phyloP scores from a whole-genome alignment of 805 yeast species.

The Zygotorulaspora chibaensis region DNA sequence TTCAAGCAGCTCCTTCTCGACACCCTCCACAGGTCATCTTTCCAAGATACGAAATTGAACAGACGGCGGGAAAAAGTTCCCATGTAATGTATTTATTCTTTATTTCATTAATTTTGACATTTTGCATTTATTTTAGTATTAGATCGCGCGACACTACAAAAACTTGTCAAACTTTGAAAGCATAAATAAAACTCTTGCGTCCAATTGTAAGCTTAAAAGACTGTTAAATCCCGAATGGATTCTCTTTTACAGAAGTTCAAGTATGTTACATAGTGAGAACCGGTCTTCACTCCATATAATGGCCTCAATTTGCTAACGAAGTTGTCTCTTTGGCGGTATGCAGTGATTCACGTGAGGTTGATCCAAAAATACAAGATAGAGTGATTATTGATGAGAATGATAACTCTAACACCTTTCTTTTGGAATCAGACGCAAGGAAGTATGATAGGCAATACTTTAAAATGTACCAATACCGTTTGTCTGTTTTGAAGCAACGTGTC shows the following conservation, averaged over 20 bases:
- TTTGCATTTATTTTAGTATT: neutral
- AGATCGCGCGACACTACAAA: neutral
- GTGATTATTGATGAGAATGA: slow-evolving; percentile 15
- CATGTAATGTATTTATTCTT: neutral
- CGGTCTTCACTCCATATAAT: no score
- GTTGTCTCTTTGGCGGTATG: neutral
- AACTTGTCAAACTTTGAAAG: neutral
- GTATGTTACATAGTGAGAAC: slow-evolving; percentile 7
- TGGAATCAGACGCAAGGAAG: slow-evolving; percentile 36
- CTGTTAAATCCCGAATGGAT: slow-evolving; percentile 9
- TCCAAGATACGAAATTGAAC: neutral
- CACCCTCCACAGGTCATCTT: neutral
- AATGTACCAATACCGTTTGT: slow-evolving; percentile 52
- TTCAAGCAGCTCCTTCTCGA: neutral
- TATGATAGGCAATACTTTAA: slow-evolving; percentile 56
- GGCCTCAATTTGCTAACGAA: slow-evolving; percentile 4
- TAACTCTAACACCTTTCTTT: slow-evolving; percentile 19
- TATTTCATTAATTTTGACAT: neutral
- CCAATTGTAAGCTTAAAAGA: neutral
- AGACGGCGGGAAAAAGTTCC: neutral
- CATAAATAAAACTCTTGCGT: no score
- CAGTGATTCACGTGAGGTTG: slow-evolving; percentile 14
- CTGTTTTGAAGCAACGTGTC: slow-evolving; percentile 44
- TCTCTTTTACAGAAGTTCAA: slow-evolving; percentile 15
- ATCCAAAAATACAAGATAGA: slow-evolving; percentile 15